Evolutionary conservation across 192 early-diverging fungal genomes (phyloP).

Genomic region (Neocallimastix lanati): DNA sequence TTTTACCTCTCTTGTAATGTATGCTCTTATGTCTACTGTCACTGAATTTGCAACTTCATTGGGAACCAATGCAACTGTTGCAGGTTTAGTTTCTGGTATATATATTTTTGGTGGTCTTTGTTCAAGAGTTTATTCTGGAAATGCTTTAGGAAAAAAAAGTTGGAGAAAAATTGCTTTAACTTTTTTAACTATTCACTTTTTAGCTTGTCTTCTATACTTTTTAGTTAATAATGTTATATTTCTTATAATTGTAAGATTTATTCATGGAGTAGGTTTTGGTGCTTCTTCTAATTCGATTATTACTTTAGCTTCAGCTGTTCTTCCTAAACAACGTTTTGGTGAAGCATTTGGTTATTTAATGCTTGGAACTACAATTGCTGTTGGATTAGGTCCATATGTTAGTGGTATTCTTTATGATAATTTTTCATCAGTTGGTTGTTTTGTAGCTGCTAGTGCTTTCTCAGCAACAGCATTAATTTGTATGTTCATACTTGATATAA

Average conservation of each 20-base stretch:
- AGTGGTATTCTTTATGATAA: not conserved
- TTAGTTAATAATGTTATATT: not conserved
- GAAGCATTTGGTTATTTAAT: not conserved
- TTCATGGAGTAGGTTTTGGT: not conserved
- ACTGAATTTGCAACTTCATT: not conserved
- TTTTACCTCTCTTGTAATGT: not conserved
- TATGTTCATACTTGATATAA: not conserved
- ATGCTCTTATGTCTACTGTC: not conserved
- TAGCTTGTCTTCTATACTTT: not conserved
- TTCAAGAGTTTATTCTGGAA: not conserved
- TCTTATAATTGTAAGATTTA: not conserved
- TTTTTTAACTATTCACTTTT: not conserved
- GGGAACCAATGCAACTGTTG: not conserved
- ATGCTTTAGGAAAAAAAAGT: not conserved
- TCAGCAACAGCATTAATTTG: not conserved
- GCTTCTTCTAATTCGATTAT: not conserved
- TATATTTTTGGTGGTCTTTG: not conserved
- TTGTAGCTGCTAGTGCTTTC: not conserved
- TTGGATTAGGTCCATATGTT: not conserved
- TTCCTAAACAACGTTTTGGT: not conserved
- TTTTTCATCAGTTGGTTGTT: not conserved
- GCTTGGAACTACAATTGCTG: not conserved
- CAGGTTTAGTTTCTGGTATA: not conserved
- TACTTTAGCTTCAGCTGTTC: not conserved
- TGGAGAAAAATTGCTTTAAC: not conserved